Conservation (phyloP, 2,329 filamentous ascomycete species). For the Penicillium italicum region DNA sequence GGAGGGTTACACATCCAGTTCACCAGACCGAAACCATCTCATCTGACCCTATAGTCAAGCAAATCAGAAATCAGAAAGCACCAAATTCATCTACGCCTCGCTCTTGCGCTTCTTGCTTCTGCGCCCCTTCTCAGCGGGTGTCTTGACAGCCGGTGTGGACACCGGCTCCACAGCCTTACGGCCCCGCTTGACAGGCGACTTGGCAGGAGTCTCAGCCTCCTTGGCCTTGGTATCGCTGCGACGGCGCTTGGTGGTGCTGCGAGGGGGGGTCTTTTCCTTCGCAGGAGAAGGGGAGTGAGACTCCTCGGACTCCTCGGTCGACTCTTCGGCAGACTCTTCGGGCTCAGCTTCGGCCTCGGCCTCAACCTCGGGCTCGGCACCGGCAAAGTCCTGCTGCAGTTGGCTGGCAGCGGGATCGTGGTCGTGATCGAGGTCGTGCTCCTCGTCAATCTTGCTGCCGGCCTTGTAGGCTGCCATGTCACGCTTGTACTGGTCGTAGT, state of each 20-base stretch:
- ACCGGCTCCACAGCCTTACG: slow-evolving; percentile 17
- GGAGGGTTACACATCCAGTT: slow-evolving; percentile 6
- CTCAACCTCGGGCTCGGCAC: slow-evolving; percentile 31
- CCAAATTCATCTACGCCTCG: slow-evolving; percentile 26
- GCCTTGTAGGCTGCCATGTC: slow-evolving; percentile 57
- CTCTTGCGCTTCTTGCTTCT: slow-evolving; percentile 50
- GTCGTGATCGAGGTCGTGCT: slow-evolving; percentile 10
- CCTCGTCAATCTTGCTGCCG: slow-evolving; percentile 44
- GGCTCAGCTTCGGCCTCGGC: slow-evolving; percentile 13
- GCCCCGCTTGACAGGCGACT: slow-evolving; percentile 26
- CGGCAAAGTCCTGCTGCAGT: slow-evolving; percentile 43
- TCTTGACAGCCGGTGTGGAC: slow-evolving; percentile 22
- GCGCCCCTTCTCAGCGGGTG: slow-evolving; percentile 36
- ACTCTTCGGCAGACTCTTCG: slow-evolving; percentile 20
- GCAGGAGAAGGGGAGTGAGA: slow-evolving; percentile 35
- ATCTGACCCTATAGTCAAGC: slow-evolving; percentile 1
- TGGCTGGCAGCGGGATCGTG: slow-evolving; percentile 39
- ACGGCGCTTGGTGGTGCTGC: slow-evolving; percentile 42
- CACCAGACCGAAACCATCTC: slow-evolving; percentile 1
- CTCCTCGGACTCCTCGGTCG: slow-evolving; percentile 33
- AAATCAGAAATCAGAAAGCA: slow-evolving; percentile 14
- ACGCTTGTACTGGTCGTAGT: slow-evolving; percentile 55
- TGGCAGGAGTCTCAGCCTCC: slow-evolving; percentile 31
- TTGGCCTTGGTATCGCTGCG: slow-evolving; percentile 37
- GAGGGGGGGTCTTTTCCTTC: slow-evolving; percentile 44